Evolutionary conservation across 2,329 filamentous ascomycete species (phyloP), one percentile per base, ranked within the genome.

Genomic region (Scopulariopsis brevicaulis): DNA sequence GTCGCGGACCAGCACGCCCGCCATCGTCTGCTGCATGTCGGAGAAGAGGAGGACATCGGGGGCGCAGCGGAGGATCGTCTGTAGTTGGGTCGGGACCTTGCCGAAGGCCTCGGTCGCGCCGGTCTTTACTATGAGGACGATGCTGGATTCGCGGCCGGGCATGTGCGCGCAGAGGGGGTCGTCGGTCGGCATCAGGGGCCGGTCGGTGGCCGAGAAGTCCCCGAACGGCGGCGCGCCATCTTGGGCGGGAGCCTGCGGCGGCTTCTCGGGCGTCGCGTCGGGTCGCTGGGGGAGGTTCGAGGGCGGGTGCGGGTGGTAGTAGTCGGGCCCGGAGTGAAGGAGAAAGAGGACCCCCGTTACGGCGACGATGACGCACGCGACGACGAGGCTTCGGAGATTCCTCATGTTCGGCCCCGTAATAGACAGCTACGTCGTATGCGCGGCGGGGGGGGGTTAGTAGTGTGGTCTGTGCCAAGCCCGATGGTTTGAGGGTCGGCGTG

Each of bases 71-170:
- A 82, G 66, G 12, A 75, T 75, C 2, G 81, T 82, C 59, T 81
- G 69, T 24, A 84, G 70, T 59, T 83, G 81, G 2, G 77, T 78
- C 8, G 81, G 79, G 4, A 84, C 66, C 61, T 78, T 78, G 28
- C 78, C 73, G 63, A 73, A 79, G 14, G 76, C 71, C 64, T 83
- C 80, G 51, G 78, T 81, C 2, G 80, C 78, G 53, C 81, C 80
- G 1, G 81, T 83, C 69, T 84, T 84, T 70, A 84, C 77, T 58
- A 83, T 73, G 32, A 83, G 70, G 52, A 79, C 70, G 60, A 73
- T 72, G 34, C 74, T 68, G 43, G 71, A 72, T 57, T 72, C 63
- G 12, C 75, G 74, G 56, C 55, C 70, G 18, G 75, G 73, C 53
- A 78, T 74, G 52, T 63, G 61, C 25, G 66, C 68, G 65, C 73